Percentiles rank a stretch among this genome's conserved stretches.
Conservation (phyloP, 768 basidiomycete genomes). For the Mycena kentingensis region DNA sequence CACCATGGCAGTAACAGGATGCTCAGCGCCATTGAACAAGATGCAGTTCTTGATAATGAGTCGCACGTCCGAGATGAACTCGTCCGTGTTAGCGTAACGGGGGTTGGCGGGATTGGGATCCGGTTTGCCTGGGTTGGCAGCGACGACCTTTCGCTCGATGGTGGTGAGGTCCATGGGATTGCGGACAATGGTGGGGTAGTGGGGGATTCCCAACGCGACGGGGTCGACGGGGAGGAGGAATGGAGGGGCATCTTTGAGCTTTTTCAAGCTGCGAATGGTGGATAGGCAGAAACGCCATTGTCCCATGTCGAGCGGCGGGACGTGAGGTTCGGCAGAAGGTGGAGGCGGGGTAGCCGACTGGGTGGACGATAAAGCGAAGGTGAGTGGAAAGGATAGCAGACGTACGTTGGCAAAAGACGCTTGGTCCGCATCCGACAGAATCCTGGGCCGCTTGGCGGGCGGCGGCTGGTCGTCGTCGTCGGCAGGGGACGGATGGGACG, state of each 20-base stretch:
- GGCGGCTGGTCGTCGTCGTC: conserved; percentile 68
- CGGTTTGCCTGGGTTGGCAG: conserved; percentile 79
- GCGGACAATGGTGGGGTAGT: conserved; percentile 85
- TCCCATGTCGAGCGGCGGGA: conserved; percentile 54
- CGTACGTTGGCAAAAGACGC: conserved; percentile 73
- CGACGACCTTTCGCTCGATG: conserved; percentile 81
- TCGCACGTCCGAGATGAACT: conserved; percentile 84
- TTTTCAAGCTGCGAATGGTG: conserved; percentile 81
- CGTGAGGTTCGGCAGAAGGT: conserved; percentile 46
- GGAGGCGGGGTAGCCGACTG: conserved; percentile 81
- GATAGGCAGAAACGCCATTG: conserved; percentile 83
- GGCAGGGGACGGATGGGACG: conserved; percentile 25
- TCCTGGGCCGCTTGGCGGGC: conserved; percentile 81
- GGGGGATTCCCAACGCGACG: conserved; percentile 79
- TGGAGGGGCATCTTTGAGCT: conserved; percentile 76
- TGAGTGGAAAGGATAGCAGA: conserved; percentile 37
- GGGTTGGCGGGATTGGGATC: conserved; percentile 70
- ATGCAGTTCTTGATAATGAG: conserved; percentile 86
- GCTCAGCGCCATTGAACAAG: conserved; percentile 93
- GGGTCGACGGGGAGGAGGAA: conserved; percentile 91
- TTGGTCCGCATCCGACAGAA: conserved; percentile 74
- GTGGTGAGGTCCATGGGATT: conserved; percentile 94
- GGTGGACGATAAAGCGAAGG: conserved; percentile 34
- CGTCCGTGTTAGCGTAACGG: conserved; percentile 75
- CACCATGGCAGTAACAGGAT: conserved; percentile 76